These are phyloP conservation scores for Trypanosoma avium DNA, from an alignment of 208 protist genomes.

Conservation along the genomic window DNA sequence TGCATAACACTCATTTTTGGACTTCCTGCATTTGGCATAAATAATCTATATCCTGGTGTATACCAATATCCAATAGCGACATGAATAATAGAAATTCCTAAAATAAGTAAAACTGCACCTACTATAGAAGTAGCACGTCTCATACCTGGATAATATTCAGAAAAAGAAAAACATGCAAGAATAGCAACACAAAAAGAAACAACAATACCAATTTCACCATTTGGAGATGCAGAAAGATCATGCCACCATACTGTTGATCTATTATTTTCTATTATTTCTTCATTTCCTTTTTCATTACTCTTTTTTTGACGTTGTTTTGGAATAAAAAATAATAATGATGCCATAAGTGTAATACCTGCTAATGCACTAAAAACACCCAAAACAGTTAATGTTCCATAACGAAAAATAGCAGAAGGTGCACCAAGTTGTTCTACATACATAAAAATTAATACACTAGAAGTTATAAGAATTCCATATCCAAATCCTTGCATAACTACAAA, in stretches of 20 bases:
- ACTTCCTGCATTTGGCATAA: slow-evolving; percentile 28
- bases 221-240: slow-evolving; percentile 32
- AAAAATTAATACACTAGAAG: slow-evolving; percentile 37
- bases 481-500: slow-evolving; percentile 73
- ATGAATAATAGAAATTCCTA: slow-evolving; percentile 30
- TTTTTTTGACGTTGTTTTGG: slow-evolving; percentile 5
- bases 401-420: not conserved
- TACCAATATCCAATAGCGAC: slow-evolving; percentile 21
- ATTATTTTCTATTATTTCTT: not conserved
- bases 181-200: slow-evolving; percentile 36
- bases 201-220: slow-evolving; percentile 42
- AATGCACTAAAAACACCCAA: slow-evolving; percentile 46
- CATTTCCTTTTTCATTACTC: not conserved
- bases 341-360: slow-evolving; percentile 47
- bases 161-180: slow-evolving; percentile 36
- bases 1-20: slow-evolving; percentile 42
- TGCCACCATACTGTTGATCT: slow-evolving; percentile 27
- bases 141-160: slow-evolving; percentile 39
- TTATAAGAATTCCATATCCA: slow-evolving; percentile 41
- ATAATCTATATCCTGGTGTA: slow-evolving; percentile 27
- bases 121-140: slow-evolving; percentile 33
- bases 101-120: slow-evolving; percentile 26
- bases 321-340: slow-evolving; percentile 65
- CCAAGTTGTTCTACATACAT: slow-evolving; percentile 26
- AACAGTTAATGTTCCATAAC: slow-evolving; percentile 59